These are phyloP conservation scores for Metschnikowia aberdeeniae DNA, from an alignment of 805 yeast genomes.

Conservation along the genomic window DNA sequence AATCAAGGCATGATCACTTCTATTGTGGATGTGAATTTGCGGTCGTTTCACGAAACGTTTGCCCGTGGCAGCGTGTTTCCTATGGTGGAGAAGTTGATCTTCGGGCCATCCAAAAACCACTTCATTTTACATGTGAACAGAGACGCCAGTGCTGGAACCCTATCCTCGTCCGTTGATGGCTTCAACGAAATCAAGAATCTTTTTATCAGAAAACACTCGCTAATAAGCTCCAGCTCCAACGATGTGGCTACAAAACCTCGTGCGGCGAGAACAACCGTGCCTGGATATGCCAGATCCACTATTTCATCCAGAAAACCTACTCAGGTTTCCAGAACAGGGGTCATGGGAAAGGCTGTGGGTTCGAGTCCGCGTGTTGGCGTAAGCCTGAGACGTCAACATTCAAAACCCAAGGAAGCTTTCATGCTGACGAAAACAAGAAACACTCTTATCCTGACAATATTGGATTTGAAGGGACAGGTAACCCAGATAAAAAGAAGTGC, in stretches of 20 bases:
- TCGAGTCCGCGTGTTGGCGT: too few relatives aligned
- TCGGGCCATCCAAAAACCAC: background rate
- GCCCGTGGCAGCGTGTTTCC: background rate
- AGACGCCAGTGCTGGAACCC: background rate
- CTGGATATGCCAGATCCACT: slow-evolving; percentile 34
- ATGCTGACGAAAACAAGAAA: background rate
- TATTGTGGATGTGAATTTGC: background rate
- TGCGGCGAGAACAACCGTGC: slow-evolving; percentile 10
- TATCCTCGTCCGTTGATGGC: background rate
- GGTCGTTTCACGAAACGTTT: background rate
- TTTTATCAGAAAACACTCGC: background rate
- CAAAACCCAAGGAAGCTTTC: background rate
- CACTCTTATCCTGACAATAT: background rate
- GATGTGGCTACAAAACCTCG: background rate
- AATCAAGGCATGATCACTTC: background rate
- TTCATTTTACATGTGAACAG: slow-evolving; percentile 1
- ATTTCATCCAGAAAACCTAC: slow-evolving; percentile 20
- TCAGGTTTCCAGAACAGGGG: background rate
- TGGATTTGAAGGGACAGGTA: background rate
- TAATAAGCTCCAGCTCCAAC: background rate
- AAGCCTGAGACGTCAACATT: background rate
- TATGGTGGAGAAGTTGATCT: slow-evolving; percentile 3
- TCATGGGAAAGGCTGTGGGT: background rate
- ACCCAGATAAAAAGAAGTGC: background rate
- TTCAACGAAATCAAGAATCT: background rate